Conservation (phyloP, 2,329 filamentous ascomycete species). For the Phialophora chinensis region DNA sequence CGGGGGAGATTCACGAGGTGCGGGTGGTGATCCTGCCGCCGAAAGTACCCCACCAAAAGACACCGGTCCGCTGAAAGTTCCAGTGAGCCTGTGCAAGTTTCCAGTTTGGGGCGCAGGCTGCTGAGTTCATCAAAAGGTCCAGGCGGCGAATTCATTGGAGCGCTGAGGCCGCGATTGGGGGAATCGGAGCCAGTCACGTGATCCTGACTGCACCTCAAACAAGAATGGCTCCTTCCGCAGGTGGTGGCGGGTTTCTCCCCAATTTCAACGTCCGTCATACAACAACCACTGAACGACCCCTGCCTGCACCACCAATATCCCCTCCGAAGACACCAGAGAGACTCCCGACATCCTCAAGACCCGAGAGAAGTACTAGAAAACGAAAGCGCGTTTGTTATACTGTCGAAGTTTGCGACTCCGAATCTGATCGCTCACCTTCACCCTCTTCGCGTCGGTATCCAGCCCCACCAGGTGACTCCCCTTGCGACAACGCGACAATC, state of each 20-base stretch:
- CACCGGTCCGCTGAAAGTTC: constrained; percentile 1
- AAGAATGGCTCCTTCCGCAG: constrained; percentile 11
- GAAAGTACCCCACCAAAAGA: constrained; percentile 9
- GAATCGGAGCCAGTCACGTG: background rate
- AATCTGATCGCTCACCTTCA: constrained; percentile 17
- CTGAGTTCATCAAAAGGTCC: constrained; percentile 11
- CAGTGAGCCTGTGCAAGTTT: background rate
- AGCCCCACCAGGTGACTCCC: constrained; percentile 26
- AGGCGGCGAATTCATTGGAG: background rate
- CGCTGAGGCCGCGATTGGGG: background rate
- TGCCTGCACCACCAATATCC: constrained; percentile 19
- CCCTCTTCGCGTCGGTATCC: constrained; percentile 11
- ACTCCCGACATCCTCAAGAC: constrained; percentile 14
- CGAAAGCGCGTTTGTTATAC: constrained; percentile 29
- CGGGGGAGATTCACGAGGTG: constrained; percentile 15
- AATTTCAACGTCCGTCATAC: constrained; percentile 26
- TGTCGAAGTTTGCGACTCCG: constrained; percentile 19
- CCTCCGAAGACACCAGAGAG: constrained; percentile 7
- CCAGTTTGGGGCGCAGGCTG: constrained; percentile 7
- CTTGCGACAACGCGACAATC: constrained; percentile 30
- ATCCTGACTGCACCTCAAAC: background rate
- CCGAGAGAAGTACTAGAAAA: constrained; percentile 27
- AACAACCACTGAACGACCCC: constrained; percentile 10
- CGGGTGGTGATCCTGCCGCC: constrained; percentile 11
- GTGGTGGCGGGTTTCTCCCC: constrained; percentile 18